Conservation (phyloP, 2,329 filamentous ascomycete species). For the Fusarium odoratissimum region DNA sequence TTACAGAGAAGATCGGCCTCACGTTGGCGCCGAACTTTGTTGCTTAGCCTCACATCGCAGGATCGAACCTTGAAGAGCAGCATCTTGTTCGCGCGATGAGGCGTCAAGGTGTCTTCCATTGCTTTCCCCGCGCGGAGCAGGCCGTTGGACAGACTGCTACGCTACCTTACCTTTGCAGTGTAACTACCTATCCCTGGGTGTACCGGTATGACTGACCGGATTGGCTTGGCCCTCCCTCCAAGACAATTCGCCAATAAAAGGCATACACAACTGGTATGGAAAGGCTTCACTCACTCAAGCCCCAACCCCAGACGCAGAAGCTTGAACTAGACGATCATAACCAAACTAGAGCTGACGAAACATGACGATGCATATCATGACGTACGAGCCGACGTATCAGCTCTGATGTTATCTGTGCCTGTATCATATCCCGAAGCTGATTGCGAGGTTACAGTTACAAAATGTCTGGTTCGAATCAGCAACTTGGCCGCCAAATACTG, state of each 20-base stretch:
- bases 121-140: constrained; percentile 26
- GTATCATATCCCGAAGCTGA: constrained; percentile 3
- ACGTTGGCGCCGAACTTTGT: constrained; percentile 39
- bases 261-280: constrained; percentile 7
- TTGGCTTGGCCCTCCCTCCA: constrained; percentile 11
- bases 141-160: constrained; percentile 19
- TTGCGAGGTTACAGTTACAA: not conserved
- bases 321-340: constrained; percentile 34
- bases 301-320: constrained; percentile 16
- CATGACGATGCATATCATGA: constrained; percentile 39
- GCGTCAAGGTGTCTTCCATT: constrained; percentile 15
- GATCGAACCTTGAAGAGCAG: constrained; percentile 36
- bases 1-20: constrained; percentile 20
- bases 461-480: not conserved
- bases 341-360: constrained; percentile 38
- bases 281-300: not conserved
- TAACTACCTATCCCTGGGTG: not conserved
- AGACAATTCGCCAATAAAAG: not conserved
- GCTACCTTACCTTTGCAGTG: not conserved
- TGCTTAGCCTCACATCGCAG: constrained; percentile 24
- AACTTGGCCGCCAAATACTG: not conserved
- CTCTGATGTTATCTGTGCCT: constrained; percentile 18
- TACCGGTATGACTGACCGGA: not conserved
- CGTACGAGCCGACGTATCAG: constrained; percentile 38
- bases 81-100: constrained; percentile 21